Percentiles rank a stretch among this genome's conserved stretches.
phyloP scores from a whole-genome alignment of 306 rosid species.

The Fagus sylvatica region DNA sequence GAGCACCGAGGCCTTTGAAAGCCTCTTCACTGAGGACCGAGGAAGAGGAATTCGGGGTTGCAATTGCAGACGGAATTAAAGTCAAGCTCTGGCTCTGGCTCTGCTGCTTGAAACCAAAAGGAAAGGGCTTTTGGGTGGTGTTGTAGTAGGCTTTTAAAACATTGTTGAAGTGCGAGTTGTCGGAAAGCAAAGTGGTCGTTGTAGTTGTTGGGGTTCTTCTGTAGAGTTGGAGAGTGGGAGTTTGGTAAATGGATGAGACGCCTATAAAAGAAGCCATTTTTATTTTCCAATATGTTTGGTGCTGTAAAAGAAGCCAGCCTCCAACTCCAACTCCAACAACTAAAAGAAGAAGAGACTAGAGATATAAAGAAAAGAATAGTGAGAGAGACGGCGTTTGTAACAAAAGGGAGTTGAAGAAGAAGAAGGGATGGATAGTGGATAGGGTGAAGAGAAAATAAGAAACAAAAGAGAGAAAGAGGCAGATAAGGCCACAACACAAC shows the following conservation, averaged over 20 bases:
- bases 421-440: no score
- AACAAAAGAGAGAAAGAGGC: no score
- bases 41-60: slow-evolving; percentile 69
- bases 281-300: not conserved
- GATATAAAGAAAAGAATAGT: no score
- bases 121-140: slow-evolving; percentile 16
- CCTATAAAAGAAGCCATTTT: slow-evolving; percentile 70
- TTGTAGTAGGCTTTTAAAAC: slow-evolving; percentile 43
- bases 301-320: no score
- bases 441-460: no score
- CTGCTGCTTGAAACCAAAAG: slow-evolving; percentile 25
- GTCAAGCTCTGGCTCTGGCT: no score
- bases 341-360: no score
- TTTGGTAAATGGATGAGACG: slow-evolving; percentile 61
- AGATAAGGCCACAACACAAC: no score
- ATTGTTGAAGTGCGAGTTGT: slow-evolving; percentile 54
- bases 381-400: no score
- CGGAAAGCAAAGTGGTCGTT: slow-evolving; percentile 45
- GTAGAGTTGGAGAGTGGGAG: slow-evolving; percentile 49
- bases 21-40: slow-evolving; percentile 95
- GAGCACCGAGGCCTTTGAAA: slow-evolving; percentile 58
- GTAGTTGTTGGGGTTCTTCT: slow-evolving; percentile 31
- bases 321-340: no score
- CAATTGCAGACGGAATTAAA: slow-evolving; percentile 65
- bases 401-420: no score